A percentile compares a stretch with the other conserved stretches of the same genome.
phyloP scores from a whole-genome alignment of 2,329 filamentous ascomycete species.

The Trichothecium sympodiale region DNA sequence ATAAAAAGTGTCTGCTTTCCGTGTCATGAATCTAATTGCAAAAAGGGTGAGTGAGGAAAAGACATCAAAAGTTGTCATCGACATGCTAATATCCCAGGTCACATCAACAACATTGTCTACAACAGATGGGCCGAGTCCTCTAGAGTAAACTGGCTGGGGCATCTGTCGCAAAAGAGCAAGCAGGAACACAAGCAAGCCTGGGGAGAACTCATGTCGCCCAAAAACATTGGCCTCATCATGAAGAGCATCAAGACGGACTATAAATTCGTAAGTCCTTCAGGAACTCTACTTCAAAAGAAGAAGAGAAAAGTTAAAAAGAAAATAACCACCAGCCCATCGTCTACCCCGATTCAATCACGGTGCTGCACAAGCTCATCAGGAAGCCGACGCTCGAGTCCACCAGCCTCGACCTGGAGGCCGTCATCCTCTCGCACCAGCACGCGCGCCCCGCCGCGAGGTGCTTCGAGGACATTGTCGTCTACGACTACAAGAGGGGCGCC shows the following conservation, averaged over 20 bases:
- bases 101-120: conserved; percentile 83
- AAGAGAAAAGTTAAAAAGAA: neutral
- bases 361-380: conserved; percentile 64
- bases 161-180: conserved; percentile 55
- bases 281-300: neutral
- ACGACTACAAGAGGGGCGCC: conserved; percentile 40
- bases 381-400: conserved; percentile 29
- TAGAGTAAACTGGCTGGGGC: conserved; percentile 65
- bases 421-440: conserved; percentile 66
- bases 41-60: neutral
- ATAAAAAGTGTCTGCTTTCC: conserved; percentile 16
- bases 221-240: conserved; percentile 62
- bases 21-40: neutral
- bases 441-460: conserved; percentile 63
- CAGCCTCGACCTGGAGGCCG: conserved; percentile 46
- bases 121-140: conserved; percentile 74
- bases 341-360: conserved; percentile 71
- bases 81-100: conserved; percentile 27
- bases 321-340: conserved; percentile 57
- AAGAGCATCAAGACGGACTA: conserved; percentile 72
- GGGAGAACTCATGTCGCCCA: conserved; percentile 57
- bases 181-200: conserved; percentile 51
- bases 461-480: conserved; percentile 68
- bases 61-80: too few species aligned
- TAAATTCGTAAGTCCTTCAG: conserved; percentile 59